Evolutionary conservation across 1,284 basidiomycete species (phyloP).

Genomic region (Phylloporus gajari): DNA sequence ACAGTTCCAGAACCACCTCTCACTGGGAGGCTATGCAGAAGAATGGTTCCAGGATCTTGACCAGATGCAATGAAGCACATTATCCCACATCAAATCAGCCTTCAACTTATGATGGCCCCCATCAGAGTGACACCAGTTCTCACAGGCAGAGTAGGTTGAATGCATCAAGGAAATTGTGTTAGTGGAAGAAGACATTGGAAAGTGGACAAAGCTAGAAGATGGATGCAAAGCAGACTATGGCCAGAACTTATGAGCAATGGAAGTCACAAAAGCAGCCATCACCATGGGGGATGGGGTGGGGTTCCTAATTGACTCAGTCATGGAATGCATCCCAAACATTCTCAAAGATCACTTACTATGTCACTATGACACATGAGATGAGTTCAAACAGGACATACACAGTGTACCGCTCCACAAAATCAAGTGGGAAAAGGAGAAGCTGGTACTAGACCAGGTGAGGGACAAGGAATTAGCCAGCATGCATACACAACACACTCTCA

Average conservation of each 20-base stretch:
- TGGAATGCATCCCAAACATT: not conserved
- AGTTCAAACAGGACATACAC: not conserved
- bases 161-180: too few relatives aligned
- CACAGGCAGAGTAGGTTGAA: too few relatives aligned
- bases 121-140: too few relatives aligned
- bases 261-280: not conserved
- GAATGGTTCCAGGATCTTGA: too few relatives aligned
- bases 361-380: not conserved
- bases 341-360: not conserved
- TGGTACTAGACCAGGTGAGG: not conserved
- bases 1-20: too few relatives aligned
- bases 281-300: not conserved
- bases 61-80: too few relatives aligned
- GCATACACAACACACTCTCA: not conserved
- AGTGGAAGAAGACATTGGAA: not conserved
- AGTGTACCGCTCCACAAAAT: not conserved
- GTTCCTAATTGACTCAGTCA: too few relatives aligned
- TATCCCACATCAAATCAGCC: too few relatives aligned
- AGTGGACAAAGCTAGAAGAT: not conserved
- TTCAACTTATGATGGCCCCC: too few relatives aligned
- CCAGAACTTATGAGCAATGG: not conserved
- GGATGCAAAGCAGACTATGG: not conserved
- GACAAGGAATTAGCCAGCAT: not conserved
- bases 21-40: too few relatives aligned
- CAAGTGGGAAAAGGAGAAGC: not conserved